These are phyloP conservation scores for Citrullus mucosospermus DNA, from an alignment of 306 rosid species.

Conservation along the genomic window DNA sequence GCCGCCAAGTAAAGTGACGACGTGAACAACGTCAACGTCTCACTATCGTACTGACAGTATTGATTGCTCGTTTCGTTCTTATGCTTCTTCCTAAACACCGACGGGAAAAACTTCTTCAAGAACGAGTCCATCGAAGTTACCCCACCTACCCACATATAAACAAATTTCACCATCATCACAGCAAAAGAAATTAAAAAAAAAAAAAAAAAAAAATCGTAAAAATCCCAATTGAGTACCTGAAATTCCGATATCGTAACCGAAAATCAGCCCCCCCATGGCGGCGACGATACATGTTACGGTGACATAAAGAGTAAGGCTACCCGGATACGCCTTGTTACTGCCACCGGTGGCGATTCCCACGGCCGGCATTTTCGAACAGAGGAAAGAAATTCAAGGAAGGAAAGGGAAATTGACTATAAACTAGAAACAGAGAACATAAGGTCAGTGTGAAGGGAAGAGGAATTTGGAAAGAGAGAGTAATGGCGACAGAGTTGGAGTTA, in stretches of 20 bases:
- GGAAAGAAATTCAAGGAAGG: neutral
- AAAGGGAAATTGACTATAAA: neutral
- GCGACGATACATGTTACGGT: slow-evolving; percentile 50
- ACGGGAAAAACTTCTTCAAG: slow-evolving; percentile 37
- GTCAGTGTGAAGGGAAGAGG: neutral
- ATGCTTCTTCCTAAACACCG: slow-evolving; percentile 31
- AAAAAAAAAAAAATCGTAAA: no score
- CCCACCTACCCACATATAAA: slow-evolving; percentile 29
- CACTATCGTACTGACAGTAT: slow-evolving; percentile 56
- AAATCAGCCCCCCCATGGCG: slow-evolving; percentile 66
- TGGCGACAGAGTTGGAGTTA: neutral
- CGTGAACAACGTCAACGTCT: slow-evolving; percentile 45
- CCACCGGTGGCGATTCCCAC: slow-evolving; percentile 18
- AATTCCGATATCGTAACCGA: slow-evolving; percentile 75
- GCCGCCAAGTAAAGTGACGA: slow-evolving; percentile 66
- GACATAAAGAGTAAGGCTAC: slow-evolving; percentile 45
- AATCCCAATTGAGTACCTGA: slow-evolving; percentile 23
- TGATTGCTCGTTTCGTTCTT: neutral
- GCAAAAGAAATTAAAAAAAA: no score
- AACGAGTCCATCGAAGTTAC: slow-evolving; percentile 65
- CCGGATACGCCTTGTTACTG: slow-evolving; percentile 32
- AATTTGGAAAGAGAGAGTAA: neutral
- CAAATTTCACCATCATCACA: no score
- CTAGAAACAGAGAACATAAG: neutral
- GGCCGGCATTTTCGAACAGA: slow-evolving; percentile 31